Conservation (phyloP, 2,329 filamentous ascomycete genomes). For the Botrytis tulipae region DNA sequence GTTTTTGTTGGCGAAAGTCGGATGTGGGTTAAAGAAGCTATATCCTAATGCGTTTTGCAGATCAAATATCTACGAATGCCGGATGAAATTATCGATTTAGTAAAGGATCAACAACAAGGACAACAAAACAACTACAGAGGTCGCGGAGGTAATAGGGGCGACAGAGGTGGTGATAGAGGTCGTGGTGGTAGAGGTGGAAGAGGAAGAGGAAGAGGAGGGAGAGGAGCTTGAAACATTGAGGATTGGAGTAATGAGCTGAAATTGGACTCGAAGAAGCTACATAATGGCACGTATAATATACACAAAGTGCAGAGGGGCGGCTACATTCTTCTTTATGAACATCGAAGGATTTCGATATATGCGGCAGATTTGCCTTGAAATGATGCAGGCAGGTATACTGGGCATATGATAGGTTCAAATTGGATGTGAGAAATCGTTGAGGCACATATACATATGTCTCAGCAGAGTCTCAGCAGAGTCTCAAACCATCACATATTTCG, state of each 20-base stretch:
- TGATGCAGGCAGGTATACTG: conserved; percentile 1
- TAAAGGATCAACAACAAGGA: conserved; percentile 75
- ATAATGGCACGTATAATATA: not conserved
- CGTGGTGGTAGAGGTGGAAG: conserved; percentile 34
- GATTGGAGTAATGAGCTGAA: not conserved
- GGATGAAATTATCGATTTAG: conserved; percentile 92
- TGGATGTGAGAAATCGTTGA: not conserved
- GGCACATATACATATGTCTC: not conserved
- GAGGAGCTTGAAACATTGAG: conserved; percentile 29
- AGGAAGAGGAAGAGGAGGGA: conserved; percentile 27
- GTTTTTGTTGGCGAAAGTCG: conserved; percentile 19
- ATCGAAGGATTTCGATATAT: not conserved
- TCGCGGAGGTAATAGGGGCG: conserved; percentile 59
- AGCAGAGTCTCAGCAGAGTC: conserved; percentile 1
- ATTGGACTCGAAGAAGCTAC: conserved; percentile 1
- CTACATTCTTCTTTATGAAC: not conserved
- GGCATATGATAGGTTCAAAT: conserved; percentile 4
- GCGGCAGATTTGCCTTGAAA: not conserved
- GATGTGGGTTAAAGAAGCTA: rapidly evolving
- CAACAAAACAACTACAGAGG: conserved; percentile 55
- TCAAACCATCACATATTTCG: not conserved
- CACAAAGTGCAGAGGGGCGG: not conserved
- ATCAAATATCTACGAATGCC: conserved; percentile 98
- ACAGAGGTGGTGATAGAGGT: conserved; percentile 44
- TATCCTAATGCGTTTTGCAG: conserved; percentile 40